Base-by-base conservation (phyloP, 2,329 filamentous ascomycete species). In the Fusarium tjaetaba region DNA sequence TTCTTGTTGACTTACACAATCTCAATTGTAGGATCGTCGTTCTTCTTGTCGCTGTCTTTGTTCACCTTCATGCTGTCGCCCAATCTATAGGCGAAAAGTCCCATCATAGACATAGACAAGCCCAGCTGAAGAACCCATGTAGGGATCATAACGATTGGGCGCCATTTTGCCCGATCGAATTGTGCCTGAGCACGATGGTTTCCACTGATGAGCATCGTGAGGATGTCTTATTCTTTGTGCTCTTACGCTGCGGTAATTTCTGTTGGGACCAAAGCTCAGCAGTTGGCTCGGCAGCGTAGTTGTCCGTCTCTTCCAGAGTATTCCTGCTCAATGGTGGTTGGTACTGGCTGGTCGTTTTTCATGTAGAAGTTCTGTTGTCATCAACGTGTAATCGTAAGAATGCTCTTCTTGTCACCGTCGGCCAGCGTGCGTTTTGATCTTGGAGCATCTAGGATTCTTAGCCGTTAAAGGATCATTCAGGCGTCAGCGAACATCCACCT, bases 121-220 rank as follows among this genome's bases (percentile, higher is more conserved):
- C 79, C 74, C 8, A 87, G 77, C 77, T 90, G 88, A 10, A 85
- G 71, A 13, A 80, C 74, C 88, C 88, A 90, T 48, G 83, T 82
- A 11, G 87, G 87, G 4, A 86, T 69, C 32, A 90, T 79, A 8
- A 89, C 59, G 51, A 75, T 75, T 63, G 84, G 81, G 60, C 84
- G 83, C 88, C 88, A 90, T 78, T 82, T 82, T 22, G 88, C 85
- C 36, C 86, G 84, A 63, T 84, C 83, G 70, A 88, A 89, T 66
- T 88, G 85, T 34, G 86, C 86, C 71, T 89, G 86, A 41, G 88
- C 83, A 71, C 86, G 83, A 68, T 88, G 86, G 48, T 80, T 83
- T 52, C 81, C 84, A 77, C 84, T 82, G 28, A 73, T 53, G 36
- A 70, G 34, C 63, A 75, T 61, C 46, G 38, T 38, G 22, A 24